phyloP scores from a whole-genome alignment of 2,329 filamentous ascomycete genomes.

The Aspergillus sp. region DNA sequence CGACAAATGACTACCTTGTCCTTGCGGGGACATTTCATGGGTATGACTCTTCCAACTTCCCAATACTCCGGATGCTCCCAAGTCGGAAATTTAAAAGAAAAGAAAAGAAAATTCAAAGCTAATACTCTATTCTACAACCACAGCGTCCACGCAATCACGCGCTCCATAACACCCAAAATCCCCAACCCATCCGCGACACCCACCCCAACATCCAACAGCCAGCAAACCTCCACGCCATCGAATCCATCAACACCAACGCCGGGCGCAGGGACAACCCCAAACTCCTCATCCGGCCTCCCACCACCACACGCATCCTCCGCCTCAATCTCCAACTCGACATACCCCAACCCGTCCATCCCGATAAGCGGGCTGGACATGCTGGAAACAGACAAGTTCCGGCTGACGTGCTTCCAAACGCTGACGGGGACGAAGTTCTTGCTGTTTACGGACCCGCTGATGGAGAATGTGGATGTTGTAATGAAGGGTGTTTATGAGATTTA shows the following conservation, averaged over 20 bases:
- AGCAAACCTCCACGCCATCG: neutral
- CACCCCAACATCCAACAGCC: neutral
- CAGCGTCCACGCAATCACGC: conserved; percentile 65
- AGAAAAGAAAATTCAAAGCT: neutral
- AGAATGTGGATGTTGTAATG: conserved; percentile 79
- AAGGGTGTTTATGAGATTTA: conserved; percentile 91
- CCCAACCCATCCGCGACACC: conserved; percentile 23
- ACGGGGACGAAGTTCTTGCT: conserved; percentile 95
- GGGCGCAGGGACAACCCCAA: neutral
- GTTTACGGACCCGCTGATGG: conserved; percentile 87
- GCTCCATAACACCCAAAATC: conserved; percentile 50
- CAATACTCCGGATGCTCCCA: neutral
- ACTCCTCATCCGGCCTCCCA: neutral
- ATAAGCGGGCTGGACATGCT: conserved; percentile 79
- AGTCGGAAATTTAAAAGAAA: neutral
- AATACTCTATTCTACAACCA: neutral
- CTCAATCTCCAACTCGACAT: conserved; percentile 22
- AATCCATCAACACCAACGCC: neutral
- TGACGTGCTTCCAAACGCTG: conserved; percentile 93
- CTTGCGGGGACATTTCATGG: conserved; percentile 97
- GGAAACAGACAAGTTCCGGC: conserved; percentile 88
- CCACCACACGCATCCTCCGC: conserved; percentile 26
- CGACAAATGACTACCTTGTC: conserved; percentile 94
- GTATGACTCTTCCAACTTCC: conserved; percentile 46
- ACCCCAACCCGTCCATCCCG: conserved; percentile 33